Conservation (phyloP, 2,329 filamentous ascomycete genomes). For the Sphaerulina populicola region DNA sequence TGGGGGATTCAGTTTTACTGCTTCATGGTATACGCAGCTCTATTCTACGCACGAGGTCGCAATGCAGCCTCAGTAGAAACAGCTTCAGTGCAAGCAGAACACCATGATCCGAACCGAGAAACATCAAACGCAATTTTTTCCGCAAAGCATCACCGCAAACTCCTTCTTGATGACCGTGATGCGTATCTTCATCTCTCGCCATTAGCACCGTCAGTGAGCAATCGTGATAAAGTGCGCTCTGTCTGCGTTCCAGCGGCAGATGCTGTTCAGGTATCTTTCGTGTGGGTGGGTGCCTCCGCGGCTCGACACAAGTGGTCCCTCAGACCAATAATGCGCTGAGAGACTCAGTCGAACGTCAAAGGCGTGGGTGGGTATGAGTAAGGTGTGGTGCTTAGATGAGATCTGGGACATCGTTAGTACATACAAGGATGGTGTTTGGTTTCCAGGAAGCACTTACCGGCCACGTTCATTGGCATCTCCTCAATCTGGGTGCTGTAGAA, state of each 20-base stretch:
- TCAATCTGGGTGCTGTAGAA: slow-evolving; percentile 99
- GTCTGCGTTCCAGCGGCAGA: slow-evolving; percentile 18
- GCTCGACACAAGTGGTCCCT: slow-evolving; percentile 8
- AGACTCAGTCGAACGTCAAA: slow-evolving; percentile 23
- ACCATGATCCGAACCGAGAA: slow-evolving; percentile 25
- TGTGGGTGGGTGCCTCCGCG: slow-evolving; percentile 18
- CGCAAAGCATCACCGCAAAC: slow-evolving; percentile 19
- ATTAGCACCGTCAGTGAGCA: slow-evolving; percentile 18
- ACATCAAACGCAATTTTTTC: slow-evolving; percentile 26
- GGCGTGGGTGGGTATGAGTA: slow-evolving; percentile 12
- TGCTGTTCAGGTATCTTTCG: slow-evolving; percentile 15
- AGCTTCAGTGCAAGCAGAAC: slow-evolving; percentile 27
- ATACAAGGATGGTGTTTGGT: background rate
- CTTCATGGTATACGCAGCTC: slow-evolving; percentile 19
- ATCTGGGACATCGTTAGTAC: slow-evolving; percentile 36
- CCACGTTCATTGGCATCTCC: slow-evolving; percentile 97
- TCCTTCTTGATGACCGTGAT: slow-evolving; percentile 22
- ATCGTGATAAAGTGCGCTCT: slow-evolving; percentile 15
- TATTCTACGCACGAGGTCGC: slow-evolving; percentile 29
- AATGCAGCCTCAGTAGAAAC: slow-evolving; percentile 29
- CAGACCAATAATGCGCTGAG: slow-evolving; percentile 12
- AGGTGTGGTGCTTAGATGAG: slow-evolving; percentile 33
- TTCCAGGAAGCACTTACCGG: slow-evolving; percentile 43
- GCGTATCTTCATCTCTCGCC: slow-evolving; percentile 22
- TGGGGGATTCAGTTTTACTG: slow-evolving; percentile 11